Evolutionary conservation across 306 rosid species (phyloP).

Genomic region (Erythrophleum fordii): DNA sequence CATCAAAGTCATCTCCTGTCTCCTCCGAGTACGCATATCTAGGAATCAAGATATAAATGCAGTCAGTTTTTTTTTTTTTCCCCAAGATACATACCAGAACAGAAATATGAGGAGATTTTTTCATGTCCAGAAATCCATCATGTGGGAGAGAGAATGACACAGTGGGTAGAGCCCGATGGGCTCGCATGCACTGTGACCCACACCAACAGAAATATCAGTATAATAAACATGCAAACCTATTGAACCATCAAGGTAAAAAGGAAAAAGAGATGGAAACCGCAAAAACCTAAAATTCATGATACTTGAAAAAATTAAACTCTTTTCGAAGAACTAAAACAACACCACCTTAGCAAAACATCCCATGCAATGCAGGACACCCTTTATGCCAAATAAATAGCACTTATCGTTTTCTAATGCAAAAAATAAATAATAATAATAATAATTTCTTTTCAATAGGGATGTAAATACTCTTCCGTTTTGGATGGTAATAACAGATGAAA

Average conservation of each 20-base stretch:
- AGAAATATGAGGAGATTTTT: slow-evolving; percentile 13
- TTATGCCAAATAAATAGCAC: neutral
- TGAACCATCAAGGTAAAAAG: neutral
- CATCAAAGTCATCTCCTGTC: slow-evolving; percentile 81
- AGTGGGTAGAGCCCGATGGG: no score
- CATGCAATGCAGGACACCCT: neutral
- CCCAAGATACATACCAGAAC: neutral
- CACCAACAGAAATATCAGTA: slow-evolving; percentile 10
- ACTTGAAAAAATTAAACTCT: neutral
- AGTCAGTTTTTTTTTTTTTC: neutral
- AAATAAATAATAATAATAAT: no score
- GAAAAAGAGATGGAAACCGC: neutral
- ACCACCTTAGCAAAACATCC: neutral
- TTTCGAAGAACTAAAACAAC: neutral
- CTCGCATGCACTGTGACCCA: no score
- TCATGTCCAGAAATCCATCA: no score
- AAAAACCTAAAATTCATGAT: neutral
- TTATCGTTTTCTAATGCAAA: neutral
- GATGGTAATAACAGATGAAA: no score
- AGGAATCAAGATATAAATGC: slow-evolving; percentile 28
- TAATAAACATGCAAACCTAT: neutral
- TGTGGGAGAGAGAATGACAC: no score
- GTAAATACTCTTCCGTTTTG: no score
- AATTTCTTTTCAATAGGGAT: no score
- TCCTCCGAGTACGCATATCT: slow-evolving; percentile 91